A percentile compares a stretch with the other conserved stretches of the same genome.
Evolutionary conservation across 768 basidiomycete genomes (phyloP).

Genomic region (Boletus rubroflammeus): DNA sequence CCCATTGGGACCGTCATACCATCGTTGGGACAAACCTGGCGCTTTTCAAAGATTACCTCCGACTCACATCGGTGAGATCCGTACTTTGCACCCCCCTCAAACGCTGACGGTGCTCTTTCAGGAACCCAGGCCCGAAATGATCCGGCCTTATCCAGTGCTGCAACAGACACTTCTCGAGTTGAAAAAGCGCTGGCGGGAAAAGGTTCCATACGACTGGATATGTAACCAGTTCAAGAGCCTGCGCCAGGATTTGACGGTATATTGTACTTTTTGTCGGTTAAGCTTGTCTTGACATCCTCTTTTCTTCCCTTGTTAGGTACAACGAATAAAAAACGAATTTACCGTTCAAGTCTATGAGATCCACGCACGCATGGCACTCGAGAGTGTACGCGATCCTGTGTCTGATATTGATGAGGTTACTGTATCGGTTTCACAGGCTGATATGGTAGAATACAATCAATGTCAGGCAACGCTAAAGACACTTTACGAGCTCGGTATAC

Average conservation of each 20-base stretch:
- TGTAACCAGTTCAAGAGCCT: conserved; percentile 98
- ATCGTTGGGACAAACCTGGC: conserved; percentile 90
- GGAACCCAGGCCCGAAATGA: conserved; percentile 94
- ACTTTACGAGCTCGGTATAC: conserved; percentile 90
- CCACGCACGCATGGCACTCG: conserved; percentile 94
- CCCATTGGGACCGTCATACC: conserved; percentile 94
- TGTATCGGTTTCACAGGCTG: conserved; percentile 53
- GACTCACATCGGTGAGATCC: conserved; percentile 75
- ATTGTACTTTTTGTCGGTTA: conserved; percentile 28
- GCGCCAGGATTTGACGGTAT: conserved; percentile 94
- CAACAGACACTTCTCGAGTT: conserved; percentile 82
- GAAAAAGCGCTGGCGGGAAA: conserved; percentile 84
- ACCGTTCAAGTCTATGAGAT: conserved; percentile 98
- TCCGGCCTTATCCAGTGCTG: conserved; percentile 83
- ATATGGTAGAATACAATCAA: conserved; percentile 99
- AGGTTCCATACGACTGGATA: conserved; percentile 78
- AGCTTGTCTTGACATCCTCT: conserved; percentile 4
- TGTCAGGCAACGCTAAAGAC: conserved; percentile 89
- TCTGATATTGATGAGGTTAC: conserved; percentile 5
- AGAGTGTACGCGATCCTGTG: conserved; percentile 56
- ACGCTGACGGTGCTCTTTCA: conserved; percentile 30
- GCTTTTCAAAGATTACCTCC: conserved; percentile 93
- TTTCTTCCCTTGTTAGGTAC: conserved; percentile 58
- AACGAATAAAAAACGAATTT: conserved; percentile 98
- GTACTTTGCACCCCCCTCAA: background rate